Evolutionary conservation across 176 grass and related monocot genomes (phyloP).

Genomic region (Aegilops bicornis): DNA sequence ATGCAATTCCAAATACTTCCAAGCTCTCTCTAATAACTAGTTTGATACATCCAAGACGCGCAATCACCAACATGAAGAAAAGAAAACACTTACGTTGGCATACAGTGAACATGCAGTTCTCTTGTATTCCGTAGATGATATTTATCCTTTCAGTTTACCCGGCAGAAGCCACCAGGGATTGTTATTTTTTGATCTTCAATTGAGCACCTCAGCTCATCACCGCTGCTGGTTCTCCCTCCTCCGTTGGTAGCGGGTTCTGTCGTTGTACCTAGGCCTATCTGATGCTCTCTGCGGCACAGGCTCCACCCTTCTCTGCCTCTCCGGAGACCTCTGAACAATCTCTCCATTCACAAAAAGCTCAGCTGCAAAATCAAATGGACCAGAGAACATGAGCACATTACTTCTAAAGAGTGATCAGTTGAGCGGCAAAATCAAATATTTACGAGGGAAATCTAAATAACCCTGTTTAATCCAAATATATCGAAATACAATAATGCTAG

Average conservation of each 20-base stretch:
- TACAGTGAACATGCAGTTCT: neutral
- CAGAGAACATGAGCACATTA: neutral
- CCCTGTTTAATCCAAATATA: neutral
- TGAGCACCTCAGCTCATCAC: constrained; percentile 14
- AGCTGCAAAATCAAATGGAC: constrained; percentile 52
- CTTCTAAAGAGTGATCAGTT: neutral
- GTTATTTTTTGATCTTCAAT: constrained; percentile 24
- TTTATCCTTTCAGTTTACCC: neutral
- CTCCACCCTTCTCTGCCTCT: constrained; percentile 93
- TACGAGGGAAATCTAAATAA: neutral
- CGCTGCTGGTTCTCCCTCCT: constrained; percentile 69
- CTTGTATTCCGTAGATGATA: neutral
- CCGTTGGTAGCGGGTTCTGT: constrained; percentile 70
- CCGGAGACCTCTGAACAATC: constrained; percentile 79
- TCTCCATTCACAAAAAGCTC: constrained; percentile 91
- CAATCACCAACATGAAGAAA: neutral
- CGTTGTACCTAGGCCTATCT: constrained; percentile 84
- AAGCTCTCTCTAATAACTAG: constrained; percentile 34
- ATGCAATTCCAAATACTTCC: constrained; percentile 9
- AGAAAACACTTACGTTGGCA: neutral
- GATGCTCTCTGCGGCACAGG: constrained; percentile 68
- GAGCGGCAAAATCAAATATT: constrained; percentile 46
- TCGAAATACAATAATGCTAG: neutral
- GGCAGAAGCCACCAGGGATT: neutral
- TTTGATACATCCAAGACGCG: constrained; percentile 28